phyloP scores from a whole-genome alignment of 192 early-diverging fungal genomes.

The Dissophora ornata region DNA sequence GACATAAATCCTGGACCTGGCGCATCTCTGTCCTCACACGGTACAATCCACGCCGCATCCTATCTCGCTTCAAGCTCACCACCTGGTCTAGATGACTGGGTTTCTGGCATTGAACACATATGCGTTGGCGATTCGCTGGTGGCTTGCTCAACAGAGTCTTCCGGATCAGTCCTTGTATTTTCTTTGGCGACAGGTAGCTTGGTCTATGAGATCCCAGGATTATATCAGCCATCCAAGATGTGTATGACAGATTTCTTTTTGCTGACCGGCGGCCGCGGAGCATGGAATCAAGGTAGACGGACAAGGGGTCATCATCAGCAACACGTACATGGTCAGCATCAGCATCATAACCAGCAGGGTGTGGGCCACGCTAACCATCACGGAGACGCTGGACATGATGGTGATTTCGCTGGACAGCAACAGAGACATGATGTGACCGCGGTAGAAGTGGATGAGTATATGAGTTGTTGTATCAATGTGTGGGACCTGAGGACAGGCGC shows the following conservation, averaged over 20 bases:
- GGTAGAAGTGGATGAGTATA: conserved; percentile 13
- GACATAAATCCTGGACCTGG: conserved; percentile 43
- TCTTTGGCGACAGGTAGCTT: conserved; percentile 61
- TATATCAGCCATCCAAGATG: conserved; percentile 37
- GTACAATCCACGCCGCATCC: conserved; percentile 52
- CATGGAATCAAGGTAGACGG: conserved; percentile 11
- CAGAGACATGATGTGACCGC: neutral
- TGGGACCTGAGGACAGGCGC: conserved; percentile 61
- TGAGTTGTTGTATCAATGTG: conserved; percentile 58
- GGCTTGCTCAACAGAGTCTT: conserved; percentile 58
- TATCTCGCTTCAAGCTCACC: conserved; percentile 52
- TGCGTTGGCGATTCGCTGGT: conserved; percentile 61
- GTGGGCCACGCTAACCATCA: too few relatives aligned
- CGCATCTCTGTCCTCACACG: conserved; percentile 14
- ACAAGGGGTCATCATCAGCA: neutral
- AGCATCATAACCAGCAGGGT: neutral
- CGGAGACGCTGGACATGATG: neutral
- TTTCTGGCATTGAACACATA: conserved; percentile 58
- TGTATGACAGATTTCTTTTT: conserved; percentile 47
- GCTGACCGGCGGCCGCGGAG: conserved; percentile 13
- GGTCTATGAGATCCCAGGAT: conserved; percentile 58
- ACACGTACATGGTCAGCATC: neutral
- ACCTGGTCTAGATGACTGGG: conserved; percentile 56
- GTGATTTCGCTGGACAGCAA: neutral
- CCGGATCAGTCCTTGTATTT: conserved; percentile 59